Evolutionary conservation across 164 flowering plant species (phyloP), one percentile per base, ranked within the genome.

Genomic region (Pachysandra terminalis): DNA sequence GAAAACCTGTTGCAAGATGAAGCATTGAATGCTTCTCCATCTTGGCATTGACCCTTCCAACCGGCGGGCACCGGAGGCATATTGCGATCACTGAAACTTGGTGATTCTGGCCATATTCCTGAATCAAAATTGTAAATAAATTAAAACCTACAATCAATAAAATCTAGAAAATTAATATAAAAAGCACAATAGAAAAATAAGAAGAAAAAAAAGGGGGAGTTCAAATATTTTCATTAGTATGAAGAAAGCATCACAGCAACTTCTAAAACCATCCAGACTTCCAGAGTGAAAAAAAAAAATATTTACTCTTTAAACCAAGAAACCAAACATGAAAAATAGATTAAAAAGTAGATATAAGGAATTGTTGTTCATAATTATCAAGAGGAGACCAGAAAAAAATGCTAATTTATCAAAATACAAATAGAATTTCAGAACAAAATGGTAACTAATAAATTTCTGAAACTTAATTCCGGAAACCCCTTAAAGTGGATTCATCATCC

Each of bases 71-170:
- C 87, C 1, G 88, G 85, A 78, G 90, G 90, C 97, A 90, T 85
- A 66, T 61, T 73, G 4, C 23, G 73, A 57, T 90, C 97, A 73
- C 71, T 81, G 69, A 90, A 90, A 74, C 97, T 87, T 40, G 86
- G 84, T 37, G 92, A 83, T 66, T 90, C 97, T 19, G 94, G 97
- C 97, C 97, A 90, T 70, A 90, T 84, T 78, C 97, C 97, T 90
- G 84, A 53, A 68, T 68, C 67, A n/a, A 26, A n/a, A n/a, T 37
- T 35, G 51, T 19, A 1, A 19, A 22, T 15, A 16, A 74, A 61
- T 28, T 35, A 52, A 5, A 5, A 40, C 17, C 51, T 5, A 45
- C 15, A 45, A 12, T 45, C 51, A 45, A 45, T 45, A 45, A 45
- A 45, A 45, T 45, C 14, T 45, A 45, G 51, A 10, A 45, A 45